These are phyloP conservation scores for Agarophyton chilense DNA, from an alignment of 23 red algal genomes.

Conservation along the genomic window DNA sequence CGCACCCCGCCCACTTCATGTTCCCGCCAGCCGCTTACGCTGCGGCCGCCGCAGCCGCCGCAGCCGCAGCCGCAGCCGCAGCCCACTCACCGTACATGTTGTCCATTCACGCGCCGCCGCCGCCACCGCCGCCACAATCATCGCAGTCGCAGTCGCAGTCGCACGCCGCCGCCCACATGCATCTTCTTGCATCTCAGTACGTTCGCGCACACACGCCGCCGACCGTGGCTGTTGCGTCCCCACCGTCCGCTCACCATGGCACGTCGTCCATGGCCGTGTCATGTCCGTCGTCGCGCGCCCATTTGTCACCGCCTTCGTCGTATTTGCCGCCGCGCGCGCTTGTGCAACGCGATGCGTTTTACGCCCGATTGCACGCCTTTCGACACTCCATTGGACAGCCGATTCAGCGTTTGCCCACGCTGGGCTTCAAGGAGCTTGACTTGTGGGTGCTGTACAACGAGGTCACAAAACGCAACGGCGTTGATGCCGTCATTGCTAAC, in stretches of 20 bases:
- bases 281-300: not conserved
- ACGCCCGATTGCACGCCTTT: slow-evolving; percentile 61
- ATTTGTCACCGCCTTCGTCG: not conserved
- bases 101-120: not conserved
- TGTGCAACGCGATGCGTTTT: slow-evolving; percentile 35
- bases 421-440: slow-evolving; percentile 93
- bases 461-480: slow-evolving; percentile 77
- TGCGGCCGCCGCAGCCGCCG: not conserved
- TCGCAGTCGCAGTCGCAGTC: not conserved
- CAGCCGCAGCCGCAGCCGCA: not conserved
- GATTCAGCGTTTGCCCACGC: slow-evolving; percentile 76
- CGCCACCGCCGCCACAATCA: not conserved
- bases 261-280: not conserved
- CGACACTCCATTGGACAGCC: slow-evolving; percentile 49
- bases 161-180: not conserved
- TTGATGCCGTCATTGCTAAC: slow-evolving; percentile 87
- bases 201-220: not conserved
- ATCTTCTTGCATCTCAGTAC: no score
- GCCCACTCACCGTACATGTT: not conserved
- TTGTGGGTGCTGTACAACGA: slow-evolving; percentile 77
- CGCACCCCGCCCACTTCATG: no score
- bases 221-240: not conserved
- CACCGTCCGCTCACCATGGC: not conserved
- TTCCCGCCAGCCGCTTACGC: not conserved
- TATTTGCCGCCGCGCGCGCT: not conserved